Base-by-base conservation (phyloP, 345 rosid species). In the Litchi chinensis region DNA sequence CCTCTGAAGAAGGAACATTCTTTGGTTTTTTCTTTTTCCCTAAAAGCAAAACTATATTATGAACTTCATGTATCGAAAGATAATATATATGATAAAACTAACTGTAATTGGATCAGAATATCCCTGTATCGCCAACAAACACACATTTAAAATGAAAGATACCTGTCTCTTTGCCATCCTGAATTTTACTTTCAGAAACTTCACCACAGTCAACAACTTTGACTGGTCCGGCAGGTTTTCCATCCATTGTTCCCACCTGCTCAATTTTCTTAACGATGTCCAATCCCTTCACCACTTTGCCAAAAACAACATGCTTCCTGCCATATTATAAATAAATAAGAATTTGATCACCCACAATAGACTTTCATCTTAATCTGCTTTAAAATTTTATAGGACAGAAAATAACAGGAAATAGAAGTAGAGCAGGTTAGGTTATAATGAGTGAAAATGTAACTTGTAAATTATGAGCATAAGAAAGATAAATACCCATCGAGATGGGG, bases 231-330 rank as follows among this genome's bases (percentile, higher is more conserved):
- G 82, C 28, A 78, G 96, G 95, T 80, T 88, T 82, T 5, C 98
- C 97, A 74, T 87, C 84, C 74, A 83, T 79, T 46, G 95, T 88
- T 79, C 98, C 98, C 24, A 85, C 87, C 73, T 76, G 87, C 80
- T 94, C 98, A 75, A 97, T 88, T 89, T 88, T 93, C 85, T 92
- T 90, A 80, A 97, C 84, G 76, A 88, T 81, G 39, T 91, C 97
- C 89, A 91, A 78, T 84, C 99, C 99, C 86, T 89, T 88, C 22
- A 82, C 83, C 40, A 94, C 96, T 88, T 92, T 94, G 54, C 99
- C 99, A 67, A 97, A 97, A 59, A 97, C 98, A 79, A 94, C 98
- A 86, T 94, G 98, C 77, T 97, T 97, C 91, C 99, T 97, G 88
- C 79, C 79, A 80, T 39, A 68, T 24, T 65, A 67, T 57, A 16